Base-by-base conservation (phyloP, 257 asterid species). In the Mitragyna speciosa region DNA sequence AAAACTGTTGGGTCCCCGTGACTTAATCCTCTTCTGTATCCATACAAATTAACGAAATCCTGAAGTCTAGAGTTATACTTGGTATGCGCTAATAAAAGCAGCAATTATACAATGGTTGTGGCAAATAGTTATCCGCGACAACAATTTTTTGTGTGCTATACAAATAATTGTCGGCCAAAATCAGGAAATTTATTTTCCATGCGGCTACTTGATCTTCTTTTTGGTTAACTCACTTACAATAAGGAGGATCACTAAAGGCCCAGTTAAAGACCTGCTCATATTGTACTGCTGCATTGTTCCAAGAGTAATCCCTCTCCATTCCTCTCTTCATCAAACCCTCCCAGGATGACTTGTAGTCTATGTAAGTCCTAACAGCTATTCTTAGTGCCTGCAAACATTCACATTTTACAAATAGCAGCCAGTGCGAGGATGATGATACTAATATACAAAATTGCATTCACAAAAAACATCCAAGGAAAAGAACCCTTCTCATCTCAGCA, bases 301-400 rank as follows among this genome's bases (percentile, higher is more conserved):
- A 96, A 5, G 99, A 88, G 39, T 82, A 89, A 81, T 96, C 87
- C 77, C 90, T 81, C 83, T 85, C 93, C 98, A 96, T 94, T 54
- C 99, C 97, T 17, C 99, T 92, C 84, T 83, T 91, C 94, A 96
- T 87, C 77, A 96, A 54, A 39, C 97, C 96, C 81, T 88, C 90
- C 97, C 97, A 96, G 2, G 98, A 92, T 7, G 93, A n/a, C 75
- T 87, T 92, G 90, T 96, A 83, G 78, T 89, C 89, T 83, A 51
- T 87, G 81, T 88, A 94, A 19, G 99, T 94, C 72, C 78, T 73
- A 1, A 83, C 65, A 0, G 97, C 99, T 39, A 87, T 58, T 84
- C 85, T 86, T 65, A 91, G 52, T 0, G 96, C 81, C 99, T 96
- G 91, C 84, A 83, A 5, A 71, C 52, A 74, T 48, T 43, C 45